Base-by-base conservation (phyloP, 1,284 basidiomycete species). In the Vanrija sp. region DNA sequence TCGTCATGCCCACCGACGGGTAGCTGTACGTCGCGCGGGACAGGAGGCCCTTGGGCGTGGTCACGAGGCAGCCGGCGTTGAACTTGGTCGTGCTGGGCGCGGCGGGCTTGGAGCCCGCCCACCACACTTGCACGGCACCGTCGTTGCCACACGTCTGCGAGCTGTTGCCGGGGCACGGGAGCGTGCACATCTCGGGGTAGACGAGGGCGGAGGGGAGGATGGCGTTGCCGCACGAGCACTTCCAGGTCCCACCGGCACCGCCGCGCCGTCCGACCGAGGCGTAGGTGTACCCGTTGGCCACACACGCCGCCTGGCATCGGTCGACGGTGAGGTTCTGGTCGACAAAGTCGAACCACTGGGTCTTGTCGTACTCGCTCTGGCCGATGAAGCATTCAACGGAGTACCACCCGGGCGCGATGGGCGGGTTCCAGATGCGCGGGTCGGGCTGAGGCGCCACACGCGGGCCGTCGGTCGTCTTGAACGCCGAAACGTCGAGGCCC, bases 121-220 rank as follows among this genome's bases (percentile, higher is more conserved):
- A 45, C n/a, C 18, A 45, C 18, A 45, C 27, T 7, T 45, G 27
- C 18, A 19, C 5, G 3, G 31, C 31, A 8, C 36, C 12, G 19
- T 18, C 41, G 4, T 56, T 65, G 23, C 70, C 70, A 49, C 70
- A 72, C 10, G 41, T 63, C 41, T 65, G 42, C 3, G 52, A 42
- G 8, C 55, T 50, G 49, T 68, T 62, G 19, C 71, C 71, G 8
- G 63, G 61, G 49, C 71, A 73, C 12, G 57, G 22, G 14, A 43
- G 46, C 24, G 47, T 63, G 53, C 68, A 72, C 27, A 53, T 47
- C 10, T 56, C 57, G 2, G 65, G 58, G 14, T 46, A 56, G 10
- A 60, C 53, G 35, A 39, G 45, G 3, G 61, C 62, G 14, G 20
- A 45, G 0, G 41, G 47, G 41, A 56, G 44, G 42, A 65, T 19